Conservation (phyloP, 805 yeast species). For the Pichia deserticola region DNA sequence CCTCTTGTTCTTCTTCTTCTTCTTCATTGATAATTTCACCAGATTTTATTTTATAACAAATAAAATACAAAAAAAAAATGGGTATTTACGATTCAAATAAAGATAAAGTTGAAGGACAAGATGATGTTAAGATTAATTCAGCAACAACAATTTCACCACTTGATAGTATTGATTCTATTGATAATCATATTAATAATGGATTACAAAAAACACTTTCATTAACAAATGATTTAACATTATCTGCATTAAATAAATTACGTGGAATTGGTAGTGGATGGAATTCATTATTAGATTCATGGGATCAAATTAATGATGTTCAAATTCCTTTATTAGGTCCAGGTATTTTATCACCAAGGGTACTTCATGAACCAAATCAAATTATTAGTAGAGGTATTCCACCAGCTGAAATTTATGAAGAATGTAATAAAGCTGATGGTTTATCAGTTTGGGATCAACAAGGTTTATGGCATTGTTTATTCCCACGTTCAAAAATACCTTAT, state of each 20-base stretch:
- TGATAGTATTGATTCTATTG: not conserved
- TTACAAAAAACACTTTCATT: constrained; percentile 8
- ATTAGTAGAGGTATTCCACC: constrained; percentile 24
- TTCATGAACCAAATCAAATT: constrained; percentile 15
- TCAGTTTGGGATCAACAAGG: constrained; percentile 80
- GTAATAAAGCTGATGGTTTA: constrained; percentile 58
- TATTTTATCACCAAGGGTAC: not conserved
- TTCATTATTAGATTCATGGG: not conserved
- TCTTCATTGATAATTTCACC: too few species aligned
- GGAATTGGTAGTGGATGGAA: constrained; percentile 5
- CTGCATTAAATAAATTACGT: constrained; percentile 5
- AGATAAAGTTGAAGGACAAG: not conserved
- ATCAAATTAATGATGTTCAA: not conserved
- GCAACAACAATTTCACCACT: not conserved
- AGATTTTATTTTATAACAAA: too few species aligned
- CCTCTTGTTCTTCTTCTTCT: too few species aligned
- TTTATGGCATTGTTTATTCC: constrained; percentile 87
- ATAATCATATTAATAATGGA: not conserved
- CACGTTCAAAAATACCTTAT: constrained; percentile 33
- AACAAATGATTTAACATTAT: constrained; percentile 13
- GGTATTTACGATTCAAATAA: constrained; percentile 11
- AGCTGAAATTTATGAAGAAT: constrained; percentile 49
- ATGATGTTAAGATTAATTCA: constrained; percentile 4
- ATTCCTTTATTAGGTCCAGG: constrained; percentile 1
- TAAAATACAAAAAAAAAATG: not conserved